Percentiles rank a stretch among this genome's conserved stretches.
phyloP scores from a whole-genome alignment of 2,329 filamentous ascomycete genomes.

The Diplodia sapinea region DNA sequence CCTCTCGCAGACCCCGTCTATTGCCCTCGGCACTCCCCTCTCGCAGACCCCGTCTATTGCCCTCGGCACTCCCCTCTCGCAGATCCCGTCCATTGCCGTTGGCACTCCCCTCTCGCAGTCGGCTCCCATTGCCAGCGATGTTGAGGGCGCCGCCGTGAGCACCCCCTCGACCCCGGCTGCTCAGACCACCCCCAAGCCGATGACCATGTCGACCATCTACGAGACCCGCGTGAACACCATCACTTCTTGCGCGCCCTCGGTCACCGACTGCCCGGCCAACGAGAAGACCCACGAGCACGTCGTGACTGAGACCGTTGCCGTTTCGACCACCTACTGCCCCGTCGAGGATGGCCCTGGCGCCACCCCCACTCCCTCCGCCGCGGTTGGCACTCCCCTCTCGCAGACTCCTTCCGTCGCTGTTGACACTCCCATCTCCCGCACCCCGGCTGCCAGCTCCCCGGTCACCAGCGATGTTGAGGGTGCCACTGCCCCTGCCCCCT shows the following conservation, averaged over 20 bases:
- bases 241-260: conserved; percentile 23
- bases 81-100: not conserved
- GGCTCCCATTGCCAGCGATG: not conserved
- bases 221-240: conserved; percentile 31
- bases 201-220: conserved; percentile 29
- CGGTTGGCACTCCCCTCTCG: not conserved
- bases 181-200: conserved; percentile 1
- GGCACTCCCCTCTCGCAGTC: not conserved
- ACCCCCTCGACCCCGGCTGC: not conserved
- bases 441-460: not conserved
- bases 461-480: not conserved
- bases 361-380: not conserved
- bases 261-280: conserved; percentile 33
- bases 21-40: no score
- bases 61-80: no score
- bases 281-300: conserved; percentile 32
- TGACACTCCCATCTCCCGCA: not conserved
- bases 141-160: not conserved
- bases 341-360: conserved; percentile 28
- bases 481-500: not conserved
- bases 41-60: no score
- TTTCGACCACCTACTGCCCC: conserved; percentile 52
- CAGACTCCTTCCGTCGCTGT: not conserved
- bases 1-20: not conserved
- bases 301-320: conserved; percentile 36